Percentiles rank a stretch among this genome's conserved stretches.
Evolutionary conservation across 176 grass and related monocot genomes (phyloP).

Genomic region (Oryza nivara): DNA sequence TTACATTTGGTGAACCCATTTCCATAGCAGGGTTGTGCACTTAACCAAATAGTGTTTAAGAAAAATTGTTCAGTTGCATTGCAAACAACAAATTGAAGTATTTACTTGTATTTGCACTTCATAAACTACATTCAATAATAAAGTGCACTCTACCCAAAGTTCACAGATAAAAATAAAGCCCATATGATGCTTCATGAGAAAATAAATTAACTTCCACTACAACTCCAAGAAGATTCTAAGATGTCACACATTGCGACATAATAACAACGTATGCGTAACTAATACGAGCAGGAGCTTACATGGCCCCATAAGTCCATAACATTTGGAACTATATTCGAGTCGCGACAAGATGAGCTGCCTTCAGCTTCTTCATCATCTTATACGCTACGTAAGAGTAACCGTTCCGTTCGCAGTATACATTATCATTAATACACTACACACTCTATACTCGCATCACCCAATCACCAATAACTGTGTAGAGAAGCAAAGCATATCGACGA

Average conservation of each 20-base stretch:
- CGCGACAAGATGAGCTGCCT: slow-evolving; percentile 18
- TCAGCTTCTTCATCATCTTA: slow-evolving; percentile 14
- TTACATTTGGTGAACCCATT: not conserved
- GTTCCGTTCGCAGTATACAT: not conserved
- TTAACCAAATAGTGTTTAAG: slow-evolving; percentile 15
- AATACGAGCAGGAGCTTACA: not conserved
- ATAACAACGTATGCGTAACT: slow-evolving; percentile 13
- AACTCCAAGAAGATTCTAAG: not conserved
- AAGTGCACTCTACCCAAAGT: not conserved
- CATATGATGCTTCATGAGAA: not conserved
- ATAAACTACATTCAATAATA: not conserved
- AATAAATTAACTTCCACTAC: not conserved
- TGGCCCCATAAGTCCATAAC: not conserved
- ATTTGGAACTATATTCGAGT: slow-evolving; percentile 3
- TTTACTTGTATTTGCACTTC: not conserved
- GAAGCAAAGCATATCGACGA: not conserved
- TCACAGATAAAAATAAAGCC: not conserved
- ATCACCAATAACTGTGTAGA: not conserved
- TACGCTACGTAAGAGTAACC: not conserved
- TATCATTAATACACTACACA: not conserved
- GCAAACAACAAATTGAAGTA: not conserved
- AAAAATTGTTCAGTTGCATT: not conserved
- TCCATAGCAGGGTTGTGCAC: not conserved
- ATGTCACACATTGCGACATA: not conserved
- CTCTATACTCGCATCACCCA: not conserved